Conservation (phyloP, 139 green algal genomes). For the Monoraphidium neglectum region DNA sequence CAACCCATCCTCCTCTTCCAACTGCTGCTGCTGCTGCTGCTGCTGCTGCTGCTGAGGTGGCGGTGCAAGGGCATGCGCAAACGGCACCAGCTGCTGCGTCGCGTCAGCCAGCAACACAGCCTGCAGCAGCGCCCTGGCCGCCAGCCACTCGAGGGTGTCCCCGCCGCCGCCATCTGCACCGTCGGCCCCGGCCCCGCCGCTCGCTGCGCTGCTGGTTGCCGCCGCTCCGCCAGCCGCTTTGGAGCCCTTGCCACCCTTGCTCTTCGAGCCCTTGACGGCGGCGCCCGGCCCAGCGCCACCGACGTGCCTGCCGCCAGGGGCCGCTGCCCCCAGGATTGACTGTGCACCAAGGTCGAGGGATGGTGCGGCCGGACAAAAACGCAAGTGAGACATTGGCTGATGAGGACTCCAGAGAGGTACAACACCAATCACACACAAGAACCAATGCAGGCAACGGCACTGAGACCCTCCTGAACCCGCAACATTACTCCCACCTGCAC, state of each 20-base stretch:
- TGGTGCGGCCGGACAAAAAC: too few relatives aligned
- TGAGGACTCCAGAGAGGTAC: too few relatives aligned
- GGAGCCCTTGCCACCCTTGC: too few relatives aligned
- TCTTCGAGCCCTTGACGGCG: neutral
- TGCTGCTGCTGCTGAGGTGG: neutral
- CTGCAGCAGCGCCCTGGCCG: constrained; percentile 26
- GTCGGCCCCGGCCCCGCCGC: neutral
- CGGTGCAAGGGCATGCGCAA: constrained; percentile 25
- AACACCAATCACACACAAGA: too few relatives aligned
- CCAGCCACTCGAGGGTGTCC: constrained; percentile 34
- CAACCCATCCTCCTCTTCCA: too few relatives aligned
- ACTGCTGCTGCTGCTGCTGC: neutral
- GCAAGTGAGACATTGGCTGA: too few relatives aligned
- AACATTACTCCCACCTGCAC: constrained; percentile 10
- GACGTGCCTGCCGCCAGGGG: constrained; percentile 7
- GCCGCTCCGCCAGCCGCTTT: neutral
- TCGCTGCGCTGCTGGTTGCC: neutral
- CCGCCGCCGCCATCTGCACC: neutral
- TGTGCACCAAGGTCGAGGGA: too few relatives aligned
- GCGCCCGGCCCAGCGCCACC: constrained; percentile 3
- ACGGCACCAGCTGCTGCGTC: constrained; percentile 24
- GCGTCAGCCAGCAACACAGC: constrained; percentile 24
- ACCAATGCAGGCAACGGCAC: too few relatives aligned
- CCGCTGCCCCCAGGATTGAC: constrained; percentile 11
- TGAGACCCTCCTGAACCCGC: too few relatives aligned